phyloP scores from a whole-genome alignment of 352 stramenopile species.

The Globisporangium apiculatum region DNA sequence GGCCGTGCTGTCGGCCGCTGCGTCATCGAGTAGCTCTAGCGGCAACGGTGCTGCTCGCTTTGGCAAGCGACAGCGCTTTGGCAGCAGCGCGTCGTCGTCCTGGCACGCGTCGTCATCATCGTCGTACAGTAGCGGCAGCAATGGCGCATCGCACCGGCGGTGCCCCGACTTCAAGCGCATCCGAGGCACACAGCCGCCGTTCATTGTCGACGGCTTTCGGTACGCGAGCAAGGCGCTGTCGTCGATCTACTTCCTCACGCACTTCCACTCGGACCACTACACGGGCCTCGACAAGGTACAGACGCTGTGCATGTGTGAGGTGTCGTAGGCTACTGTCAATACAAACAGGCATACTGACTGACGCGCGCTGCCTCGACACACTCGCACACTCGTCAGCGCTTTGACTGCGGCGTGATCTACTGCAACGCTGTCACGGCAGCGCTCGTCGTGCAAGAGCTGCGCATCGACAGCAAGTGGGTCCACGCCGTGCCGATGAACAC shows the following conservation, averaged over 20 bases:
- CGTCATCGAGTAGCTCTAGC: no score
- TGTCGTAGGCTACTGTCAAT: no score
- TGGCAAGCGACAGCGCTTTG: constrained; percentile 17
- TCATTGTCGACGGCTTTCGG: constrained; percentile 86
- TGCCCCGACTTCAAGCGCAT: constrained; percentile 83
- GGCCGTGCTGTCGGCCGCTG: constrained; percentile 18
- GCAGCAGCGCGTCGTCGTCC: constrained; percentile 2
- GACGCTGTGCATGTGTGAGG: neutral
- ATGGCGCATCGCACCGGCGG: neutral
- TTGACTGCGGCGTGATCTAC: constrained; percentile 93
- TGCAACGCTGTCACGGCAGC: constrained; percentile 91
- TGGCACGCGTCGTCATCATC: constrained; percentile 4
- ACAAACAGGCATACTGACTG: neutral
- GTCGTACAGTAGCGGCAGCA: no score
- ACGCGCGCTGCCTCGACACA: neutral
- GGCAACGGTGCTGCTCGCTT: constrained; percentile 2
- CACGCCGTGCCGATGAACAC: constrained; percentile 89
- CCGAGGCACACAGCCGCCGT: constrained; percentile 60
- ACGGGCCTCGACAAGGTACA: constrained; percentile 76
- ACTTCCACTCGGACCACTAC: constrained; percentile 98
- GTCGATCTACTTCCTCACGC: constrained; percentile 93
- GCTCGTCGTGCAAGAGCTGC: constrained; percentile 89
- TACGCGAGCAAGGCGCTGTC: constrained; percentile 68
- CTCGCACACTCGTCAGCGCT: constrained; percentile 29
- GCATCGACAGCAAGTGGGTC: constrained; percentile 88